A percentile compares a stretch with the other conserved stretches of the same genome.
phyloP scores from a whole-genome alignment of 306 rosid species.

The Dalbergia cochinchinensis region DNA sequence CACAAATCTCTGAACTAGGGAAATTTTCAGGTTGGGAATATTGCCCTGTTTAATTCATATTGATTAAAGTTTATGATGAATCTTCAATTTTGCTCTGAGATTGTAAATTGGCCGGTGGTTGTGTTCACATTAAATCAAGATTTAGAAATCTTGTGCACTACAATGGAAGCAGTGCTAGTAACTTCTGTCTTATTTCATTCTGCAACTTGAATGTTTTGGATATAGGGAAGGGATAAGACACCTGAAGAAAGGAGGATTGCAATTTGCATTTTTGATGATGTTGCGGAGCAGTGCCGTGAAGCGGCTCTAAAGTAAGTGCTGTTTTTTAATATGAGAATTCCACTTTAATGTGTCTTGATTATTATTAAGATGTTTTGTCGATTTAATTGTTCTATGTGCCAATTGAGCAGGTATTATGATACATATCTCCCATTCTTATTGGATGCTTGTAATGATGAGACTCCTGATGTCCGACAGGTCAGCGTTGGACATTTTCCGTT shows the following conservation, averaged over 20 bases:
- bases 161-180: neutral
- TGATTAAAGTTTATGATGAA: neutral
- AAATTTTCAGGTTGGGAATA: neutral
- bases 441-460: slow-evolving; percentile 98
- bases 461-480: slow-evolving; percentile 97
- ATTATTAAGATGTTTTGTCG: slow-evolving; percentile 22
- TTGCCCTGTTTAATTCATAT: neutral
- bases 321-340: slow-evolving; percentile 3
- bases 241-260: slow-evolving; percentile 99
- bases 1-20: neutral
- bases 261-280: slow-evolving; percentile 97
- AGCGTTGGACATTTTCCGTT: slow-evolving; percentile 42
- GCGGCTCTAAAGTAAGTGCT: slow-evolving; percentile 81
- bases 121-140: slow-evolving; percentile 3
- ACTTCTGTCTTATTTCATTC: slow-evolving; percentile 15
- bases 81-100: slow-evolving; percentile 1
- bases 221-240: slow-evolving; percentile 94
- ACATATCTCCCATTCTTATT: slow-evolving; percentile 91
- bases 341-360: neutral
- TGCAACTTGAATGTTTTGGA: slow-evolving; percentile 35
- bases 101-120: neutral
- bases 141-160: neutral
- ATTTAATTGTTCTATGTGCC: slow-evolving; percentile 32
- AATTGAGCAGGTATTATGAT: slow-evolving; percentile 83
- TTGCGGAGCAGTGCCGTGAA: slow-evolving; percentile 98